Conservation (phyloP, 345 rosid genomes). For the Aquilaria yunnanensis region DNA sequence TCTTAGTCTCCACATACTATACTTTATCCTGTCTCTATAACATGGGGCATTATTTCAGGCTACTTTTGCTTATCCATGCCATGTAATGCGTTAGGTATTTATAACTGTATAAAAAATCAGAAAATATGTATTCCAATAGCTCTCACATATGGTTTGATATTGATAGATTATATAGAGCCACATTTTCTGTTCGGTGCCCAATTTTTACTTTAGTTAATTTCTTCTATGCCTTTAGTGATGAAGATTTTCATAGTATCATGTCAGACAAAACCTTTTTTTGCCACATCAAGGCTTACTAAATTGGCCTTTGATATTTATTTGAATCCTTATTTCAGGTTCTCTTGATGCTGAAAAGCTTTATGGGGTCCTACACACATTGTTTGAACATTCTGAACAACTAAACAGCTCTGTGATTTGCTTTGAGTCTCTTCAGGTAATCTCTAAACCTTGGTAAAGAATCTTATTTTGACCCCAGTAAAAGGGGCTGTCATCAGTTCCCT, state of each 20-base stretch:
- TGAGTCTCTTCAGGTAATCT: conserved; percentile 85
- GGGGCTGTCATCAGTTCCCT: too few relatives aligned
- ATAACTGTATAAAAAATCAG: too few relatives aligned
- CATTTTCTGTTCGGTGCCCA: background rate
- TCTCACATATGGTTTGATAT: background rate
- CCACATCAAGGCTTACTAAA: background rate
- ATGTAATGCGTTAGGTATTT: too few relatives aligned
- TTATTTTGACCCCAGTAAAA: too few relatives aligned
- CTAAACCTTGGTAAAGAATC: background rate
- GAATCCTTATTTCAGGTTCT: conserved; percentile 45
- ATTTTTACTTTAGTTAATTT: conserved; percentile 3
- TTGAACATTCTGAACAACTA: conserved; percentile 45
- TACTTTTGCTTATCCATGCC: too few relatives aligned
- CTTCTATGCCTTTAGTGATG: background rate
- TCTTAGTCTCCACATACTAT: too few relatives aligned
- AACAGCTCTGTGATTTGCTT: conserved; percentile 51
- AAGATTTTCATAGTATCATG: conserved; percentile 2
- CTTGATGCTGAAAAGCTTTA: conserved; percentile 36
- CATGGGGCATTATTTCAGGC: too few relatives aligned
- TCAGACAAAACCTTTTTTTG: too few relatives aligned
- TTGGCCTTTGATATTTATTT: conserved; percentile 22
- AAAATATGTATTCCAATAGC: too few relatives aligned
- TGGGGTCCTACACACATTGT: conserved; percentile 52
- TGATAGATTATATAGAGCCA: background rate
- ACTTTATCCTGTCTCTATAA: too few relatives aligned